Percentiles rank a stretch among this genome's conserved stretches.
These are phyloP conservation scores for Zelonia costaricensis DNA, from an alignment of 208 protist genomes.

Conservation along the genomic window DNA sequence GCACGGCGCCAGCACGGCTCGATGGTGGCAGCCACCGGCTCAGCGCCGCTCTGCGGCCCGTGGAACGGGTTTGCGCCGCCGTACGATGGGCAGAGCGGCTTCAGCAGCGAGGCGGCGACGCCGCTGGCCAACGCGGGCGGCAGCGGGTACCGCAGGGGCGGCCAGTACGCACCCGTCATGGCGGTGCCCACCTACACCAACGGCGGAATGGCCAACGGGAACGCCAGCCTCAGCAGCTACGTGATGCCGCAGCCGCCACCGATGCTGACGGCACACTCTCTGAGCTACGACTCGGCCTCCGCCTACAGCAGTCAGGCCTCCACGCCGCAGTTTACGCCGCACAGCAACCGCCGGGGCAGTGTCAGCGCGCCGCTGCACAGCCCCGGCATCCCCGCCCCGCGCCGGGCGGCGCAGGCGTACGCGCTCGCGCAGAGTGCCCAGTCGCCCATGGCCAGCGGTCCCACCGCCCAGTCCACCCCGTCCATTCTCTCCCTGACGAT, in stretches of 20 bases:
- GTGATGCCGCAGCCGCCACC: too few species aligned
- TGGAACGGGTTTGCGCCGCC: background rate
- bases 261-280: background rate
- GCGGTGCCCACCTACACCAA: background rate
- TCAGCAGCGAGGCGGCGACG: background rate
- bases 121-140: background rate
- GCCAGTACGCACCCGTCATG: background rate
- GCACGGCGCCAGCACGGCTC: conserved; percentile 23
- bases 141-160: background rate
- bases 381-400: background rate
- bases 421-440: background rate
- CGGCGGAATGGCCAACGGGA: background rate
- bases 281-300: background rate
- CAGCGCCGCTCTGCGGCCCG: background rate
- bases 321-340: background rate
- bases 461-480: background rate
- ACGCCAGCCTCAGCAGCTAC: background rate
- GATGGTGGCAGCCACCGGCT: background rate
- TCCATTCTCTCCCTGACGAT: background rate
- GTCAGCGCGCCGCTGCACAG: background rate
- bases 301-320: background rate
- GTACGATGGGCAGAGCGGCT: background rate
- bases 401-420: background rate
- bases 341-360: too few species aligned
- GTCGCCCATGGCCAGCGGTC: background rate